These are phyloP conservation scores for Entomortierella chlamydospora DNA, from an alignment of 192 early-diverging fungal genomes.

Conservation along the genomic window DNA sequence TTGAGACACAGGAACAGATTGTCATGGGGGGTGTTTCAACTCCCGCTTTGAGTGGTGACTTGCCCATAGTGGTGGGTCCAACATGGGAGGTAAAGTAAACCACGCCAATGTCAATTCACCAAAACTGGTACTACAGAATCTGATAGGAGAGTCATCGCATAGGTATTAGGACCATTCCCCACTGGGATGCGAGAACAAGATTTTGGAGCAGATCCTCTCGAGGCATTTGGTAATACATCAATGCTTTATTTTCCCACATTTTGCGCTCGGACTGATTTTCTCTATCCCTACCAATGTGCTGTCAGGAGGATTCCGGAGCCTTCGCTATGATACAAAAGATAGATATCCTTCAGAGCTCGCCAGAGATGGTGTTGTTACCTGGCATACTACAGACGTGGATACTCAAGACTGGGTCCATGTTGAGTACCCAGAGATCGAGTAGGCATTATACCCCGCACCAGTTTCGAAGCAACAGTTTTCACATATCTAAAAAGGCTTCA, in stretches of 20 bases:
- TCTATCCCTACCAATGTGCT: background rate
- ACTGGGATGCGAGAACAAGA: conserved; percentile 67
- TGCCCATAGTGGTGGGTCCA: background rate
- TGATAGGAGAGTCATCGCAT: background rate
- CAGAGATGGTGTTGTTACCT: conserved; percentile 66
- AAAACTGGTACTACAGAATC: background rate
- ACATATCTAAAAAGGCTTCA: too few species aligned
- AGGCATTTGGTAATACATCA: conserved; percentile 69
- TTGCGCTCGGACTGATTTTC: background rate
- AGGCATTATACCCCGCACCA: too few species aligned
- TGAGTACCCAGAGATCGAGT: conserved; percentile 58
- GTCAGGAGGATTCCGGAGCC: conserved; percentile 73
- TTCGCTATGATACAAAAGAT: conserved; percentile 60
- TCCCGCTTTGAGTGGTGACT: background rate
- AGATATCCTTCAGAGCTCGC: conserved; percentile 77
- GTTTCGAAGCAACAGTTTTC: too few species aligned
- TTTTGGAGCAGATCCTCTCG: conserved; percentile 77
- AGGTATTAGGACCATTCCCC: conserved; percentile 79
- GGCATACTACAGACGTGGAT: conserved; percentile 64
- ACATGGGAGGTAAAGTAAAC: background rate
- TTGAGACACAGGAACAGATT: background rate
- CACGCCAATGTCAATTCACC: too few species aligned
- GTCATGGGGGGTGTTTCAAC: background rate
- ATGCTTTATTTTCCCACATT: background rate
- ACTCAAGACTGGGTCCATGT: conserved; percentile 65